Conservation (phyloP, 139 green algal species). For the Chlamydomonas applanata region DNA sequence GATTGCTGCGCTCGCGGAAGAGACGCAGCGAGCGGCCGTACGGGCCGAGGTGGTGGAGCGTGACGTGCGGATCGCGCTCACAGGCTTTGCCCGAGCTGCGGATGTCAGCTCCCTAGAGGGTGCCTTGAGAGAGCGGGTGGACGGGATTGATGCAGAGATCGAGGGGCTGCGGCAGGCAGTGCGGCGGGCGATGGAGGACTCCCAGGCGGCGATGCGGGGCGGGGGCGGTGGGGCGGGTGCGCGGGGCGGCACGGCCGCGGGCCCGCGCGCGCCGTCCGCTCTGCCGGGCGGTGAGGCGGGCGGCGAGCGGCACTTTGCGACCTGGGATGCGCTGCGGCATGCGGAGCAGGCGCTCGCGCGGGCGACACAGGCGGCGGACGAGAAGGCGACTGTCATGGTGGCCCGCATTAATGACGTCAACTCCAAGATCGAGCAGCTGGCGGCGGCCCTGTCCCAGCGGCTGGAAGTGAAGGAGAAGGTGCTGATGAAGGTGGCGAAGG, state of each 20-base stretch:
- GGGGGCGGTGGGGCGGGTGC: not conserved
- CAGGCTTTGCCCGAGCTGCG: not conserved
- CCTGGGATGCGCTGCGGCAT: slow-evolving; percentile 9
- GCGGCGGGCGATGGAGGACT: not conserved
- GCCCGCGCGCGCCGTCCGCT: not conserved
- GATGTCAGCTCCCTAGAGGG: not conserved
- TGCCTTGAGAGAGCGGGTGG: not conserved
- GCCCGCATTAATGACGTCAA: not conserved
- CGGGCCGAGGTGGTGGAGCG: not conserved
- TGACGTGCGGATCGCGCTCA: not conserved
- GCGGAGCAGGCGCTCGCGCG: not conserved
- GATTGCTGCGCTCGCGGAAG: slow-evolving; percentile 5
- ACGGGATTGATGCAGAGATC: not conserved
- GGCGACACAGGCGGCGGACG: not conserved
- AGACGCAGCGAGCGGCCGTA: not conserved
- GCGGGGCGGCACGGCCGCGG: not conserved
- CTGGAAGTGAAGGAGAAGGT: slow-evolving; percentile 11
- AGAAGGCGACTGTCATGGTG: not conserved
- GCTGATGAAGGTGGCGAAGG: not conserved
- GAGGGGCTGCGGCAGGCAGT: not conserved
- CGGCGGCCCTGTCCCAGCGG: not conserved
- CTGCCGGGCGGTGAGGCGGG: not conserved
- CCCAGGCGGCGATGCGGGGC: not conserved
- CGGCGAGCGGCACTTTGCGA: not conserved
- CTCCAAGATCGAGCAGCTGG: not conserved